phyloP scores from a whole-genome alignment of 208 protist genomes.

The Leishmania martiniquensis region DNA sequence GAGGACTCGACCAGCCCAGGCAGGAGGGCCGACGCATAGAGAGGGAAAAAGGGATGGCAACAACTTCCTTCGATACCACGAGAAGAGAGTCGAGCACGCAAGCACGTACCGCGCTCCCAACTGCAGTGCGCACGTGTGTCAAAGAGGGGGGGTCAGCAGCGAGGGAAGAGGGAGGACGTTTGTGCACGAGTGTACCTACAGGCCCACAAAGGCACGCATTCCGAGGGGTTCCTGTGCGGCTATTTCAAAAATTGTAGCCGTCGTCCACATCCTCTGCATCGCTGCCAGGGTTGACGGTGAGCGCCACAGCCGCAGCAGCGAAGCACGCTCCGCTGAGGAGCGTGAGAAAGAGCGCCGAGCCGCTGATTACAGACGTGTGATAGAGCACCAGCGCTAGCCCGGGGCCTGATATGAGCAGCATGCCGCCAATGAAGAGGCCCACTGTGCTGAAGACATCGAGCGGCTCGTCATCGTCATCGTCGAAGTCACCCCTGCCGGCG shows the following conservation, averaged over 20 bases:
- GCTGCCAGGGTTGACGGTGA: neutral
- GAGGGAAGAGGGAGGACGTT: neutral
- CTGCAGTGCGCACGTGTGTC: neutral
- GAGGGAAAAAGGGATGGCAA: neutral
- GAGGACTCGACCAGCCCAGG: neutral
- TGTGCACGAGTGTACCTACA: neutral
- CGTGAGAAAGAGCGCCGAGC: conserved; percentile 47
- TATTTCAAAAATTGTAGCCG: conserved; percentile 46
- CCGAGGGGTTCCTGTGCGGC: neutral
- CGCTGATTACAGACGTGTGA: conserved; percentile 53
- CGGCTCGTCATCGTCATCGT: conserved; percentile 27
- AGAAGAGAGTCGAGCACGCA: neutral
- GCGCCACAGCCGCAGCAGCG: conserved; percentile 9
- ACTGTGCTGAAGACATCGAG: conserved; percentile 42
- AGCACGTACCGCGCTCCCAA: neutral
- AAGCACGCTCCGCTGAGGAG: conserved; percentile 44
- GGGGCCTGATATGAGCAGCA: conserved; percentile 60
- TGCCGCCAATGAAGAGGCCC: conserved; percentile 69
- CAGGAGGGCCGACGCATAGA: neutral
- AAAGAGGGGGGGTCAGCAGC: neutral
- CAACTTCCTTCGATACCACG: neutral
- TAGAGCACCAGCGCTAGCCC: conserved; percentile 62
- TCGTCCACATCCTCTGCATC: conserved; percentile 30
- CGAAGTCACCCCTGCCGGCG: conserved; percentile 18
- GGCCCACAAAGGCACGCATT: neutral